Evolutionary conservation across 2,329 filamentous ascomycete species (phyloP), one percentile per base, ranked within the genome.

Genomic region (Botrytis cinerea): DNA sequence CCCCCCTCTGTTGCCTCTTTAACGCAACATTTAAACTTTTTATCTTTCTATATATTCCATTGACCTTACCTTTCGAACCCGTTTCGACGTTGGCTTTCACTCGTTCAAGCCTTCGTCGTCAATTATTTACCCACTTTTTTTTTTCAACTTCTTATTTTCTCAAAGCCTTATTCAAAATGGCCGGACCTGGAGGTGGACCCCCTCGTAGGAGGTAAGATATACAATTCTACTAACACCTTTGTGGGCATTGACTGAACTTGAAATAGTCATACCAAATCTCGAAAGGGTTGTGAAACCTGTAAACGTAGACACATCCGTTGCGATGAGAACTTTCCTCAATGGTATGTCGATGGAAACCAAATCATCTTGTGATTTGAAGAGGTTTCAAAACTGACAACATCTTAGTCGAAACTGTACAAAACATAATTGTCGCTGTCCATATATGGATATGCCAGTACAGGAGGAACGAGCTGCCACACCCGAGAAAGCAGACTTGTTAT

Each of bases 271-370:
- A 99, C 96, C 82, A 99, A 99, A 87, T 98, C 95, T 80, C 92
- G 96, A 81, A 98, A 98, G 85, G 96, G 96, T 76, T 99, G 96
- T 88, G 95, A 97, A 81, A 97, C 94, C 75, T 99, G 96, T 89
- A 99, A 99, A 85, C 92, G 93, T 82, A 91, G 96, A 82, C 96
- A 99, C 84, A 99, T 99, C 82, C 90, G 96, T 80, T 99, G 96
- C 84, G 96, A 99, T 81, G 96, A 99, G 83, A 97, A 90, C 78
- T 98, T 97, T 80, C 96, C 96, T 70, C 96, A 99, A 88, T 99
- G 95, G 94, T 97, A 87, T 79, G 88, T 73, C 28, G 20, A 10
- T 43, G 51, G 46, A 83, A 67, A 62, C 28, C 45, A 28, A 22
- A 48, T 10, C 14, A 22, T 67, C 40, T 40, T n/a, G 9, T 38